A percentile compares a stretch with the other conserved stretches of the same genome.
These are phyloP conservation scores for Jaltomata sinuosa DNA, from an alignment of 257 asterid genomes.

Conservation along the genomic window DNA sequence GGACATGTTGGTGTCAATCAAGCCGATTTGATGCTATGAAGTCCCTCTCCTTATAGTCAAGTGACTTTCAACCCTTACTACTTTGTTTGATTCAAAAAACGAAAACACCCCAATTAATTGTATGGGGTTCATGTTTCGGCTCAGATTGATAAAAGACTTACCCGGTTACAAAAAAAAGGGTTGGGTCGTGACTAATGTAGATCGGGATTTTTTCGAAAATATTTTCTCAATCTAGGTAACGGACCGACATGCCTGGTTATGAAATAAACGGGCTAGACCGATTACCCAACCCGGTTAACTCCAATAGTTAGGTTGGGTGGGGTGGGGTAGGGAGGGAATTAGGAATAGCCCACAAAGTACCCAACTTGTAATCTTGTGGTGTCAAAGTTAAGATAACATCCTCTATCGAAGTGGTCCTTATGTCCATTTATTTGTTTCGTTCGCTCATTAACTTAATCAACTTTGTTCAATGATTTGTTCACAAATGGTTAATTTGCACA, in stretches of 20 bases:
- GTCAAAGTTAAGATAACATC: neutral
- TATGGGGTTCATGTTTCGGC: accelerated
- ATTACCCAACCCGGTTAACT: neutral
- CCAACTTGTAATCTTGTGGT: neutral
- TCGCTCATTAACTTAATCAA: neutral
- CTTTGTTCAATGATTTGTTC: neutral
- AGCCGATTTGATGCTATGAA: no score
- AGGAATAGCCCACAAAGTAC: neutral
- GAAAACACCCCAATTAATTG: no score
- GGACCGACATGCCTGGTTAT: no score
- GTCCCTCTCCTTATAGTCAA: no score
- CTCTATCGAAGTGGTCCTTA: neutral
- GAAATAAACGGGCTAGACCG: neutral
- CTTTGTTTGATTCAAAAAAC: no score
- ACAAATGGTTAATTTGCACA: neutral
- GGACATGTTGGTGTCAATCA: no score
- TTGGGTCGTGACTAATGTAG: neutral
- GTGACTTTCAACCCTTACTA: no score
- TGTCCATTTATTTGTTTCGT: neutral
- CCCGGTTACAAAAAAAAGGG: neutral
- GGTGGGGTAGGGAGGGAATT: neutral
- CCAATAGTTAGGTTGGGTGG: no score
- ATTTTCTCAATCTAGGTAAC: neutral
- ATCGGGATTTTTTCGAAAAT: neutral
- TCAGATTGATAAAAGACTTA: neutral